Evolutionary conservation across 1,284 basidiomycete genomes (phyloP).

Genomic region (Bondarzewia mesenterica): DNA sequence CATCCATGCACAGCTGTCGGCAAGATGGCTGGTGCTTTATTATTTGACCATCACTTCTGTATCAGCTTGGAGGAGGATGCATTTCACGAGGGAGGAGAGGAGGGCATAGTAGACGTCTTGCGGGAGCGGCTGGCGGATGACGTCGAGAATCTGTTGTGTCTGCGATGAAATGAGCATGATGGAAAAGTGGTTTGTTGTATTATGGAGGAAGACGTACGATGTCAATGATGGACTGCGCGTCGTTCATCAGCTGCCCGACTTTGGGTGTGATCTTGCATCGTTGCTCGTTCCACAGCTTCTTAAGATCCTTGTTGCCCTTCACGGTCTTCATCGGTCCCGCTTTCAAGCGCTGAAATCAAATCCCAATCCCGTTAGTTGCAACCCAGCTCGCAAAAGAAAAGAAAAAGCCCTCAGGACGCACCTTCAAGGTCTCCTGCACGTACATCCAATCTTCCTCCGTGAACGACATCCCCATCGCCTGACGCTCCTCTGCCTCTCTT

Average conservation of each 20-base stretch:
- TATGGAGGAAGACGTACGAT: constrained; percentile 45
- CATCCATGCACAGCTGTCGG: too few species aligned
- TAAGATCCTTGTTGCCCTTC: constrained; percentile 53
- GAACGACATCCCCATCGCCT: constrained; percentile 39
- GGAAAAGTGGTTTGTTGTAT: constrained; percentile 5
- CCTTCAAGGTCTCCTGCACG: constrained; percentile 55
- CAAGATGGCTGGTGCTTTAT: constrained; percentile 78
- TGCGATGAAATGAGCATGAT: constrained; percentile 25
- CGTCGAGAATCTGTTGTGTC: constrained; percentile 57
- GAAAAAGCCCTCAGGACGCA: constrained; percentile 22
- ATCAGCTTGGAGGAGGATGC: constrained; percentile 89
- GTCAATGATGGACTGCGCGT: constrained; percentile 55
- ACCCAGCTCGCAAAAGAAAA: constrained; percentile 6
- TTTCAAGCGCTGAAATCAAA: constrained; percentile 54
- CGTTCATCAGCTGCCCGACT: constrained; percentile 88
- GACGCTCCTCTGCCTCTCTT: constrained; percentile 21
- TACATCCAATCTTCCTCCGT: constrained; percentile 62
- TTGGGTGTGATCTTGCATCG: constrained; percentile 87
- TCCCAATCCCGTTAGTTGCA: too few species aligned
- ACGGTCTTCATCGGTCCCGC: constrained; percentile 63
- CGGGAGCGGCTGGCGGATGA: constrained; percentile 34
- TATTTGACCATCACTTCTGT: constrained; percentile 90
- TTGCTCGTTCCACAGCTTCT: constrained; percentile 49
- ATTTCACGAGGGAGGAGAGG: constrained; percentile 83
- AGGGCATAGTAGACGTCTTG: constrained; percentile 63